A percentile compares a stretch with the other conserved stretches of the same genome.
Evolutionary conservation across 768 basidiomycete species (phyloP).

Genomic region (Mycena metata): DNA sequence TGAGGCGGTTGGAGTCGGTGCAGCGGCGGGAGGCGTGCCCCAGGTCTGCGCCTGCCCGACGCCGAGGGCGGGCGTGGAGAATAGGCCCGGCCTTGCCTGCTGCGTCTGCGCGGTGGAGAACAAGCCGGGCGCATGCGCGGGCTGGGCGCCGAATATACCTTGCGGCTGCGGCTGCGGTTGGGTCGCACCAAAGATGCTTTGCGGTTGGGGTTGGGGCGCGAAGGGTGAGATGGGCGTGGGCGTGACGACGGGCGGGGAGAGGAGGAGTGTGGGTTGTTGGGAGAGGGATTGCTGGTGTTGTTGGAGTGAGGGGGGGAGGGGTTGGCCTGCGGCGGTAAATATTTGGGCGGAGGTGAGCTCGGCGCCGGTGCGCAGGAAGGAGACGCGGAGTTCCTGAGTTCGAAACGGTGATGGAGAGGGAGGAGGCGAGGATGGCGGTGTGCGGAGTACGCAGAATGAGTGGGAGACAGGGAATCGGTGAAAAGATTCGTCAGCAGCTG

Average conservation of each 20-base stretch:
- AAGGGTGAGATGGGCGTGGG: not conserved
- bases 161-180: not conserved
- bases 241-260: not conserved
- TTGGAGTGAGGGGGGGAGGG: not conserved
- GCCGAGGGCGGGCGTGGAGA: too few species aligned
- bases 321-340: not conserved
- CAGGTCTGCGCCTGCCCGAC: not conserved
- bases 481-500: not conserved
- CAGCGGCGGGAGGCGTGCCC: not conserved
- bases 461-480: not conserved
- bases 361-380: conserved; percentile 48
- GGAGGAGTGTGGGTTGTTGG: not conserved
- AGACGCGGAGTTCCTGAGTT: conserved; percentile 58
- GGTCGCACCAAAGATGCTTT: not conserved
- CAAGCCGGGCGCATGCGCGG: too few species aligned
- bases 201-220: not conserved
- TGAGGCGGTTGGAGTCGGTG: not conserved
- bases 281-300: not conserved
- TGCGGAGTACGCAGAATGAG: not conserved
- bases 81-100: not conserved
- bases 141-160: too few species aligned
- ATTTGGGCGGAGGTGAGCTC: conserved; percentile 39
- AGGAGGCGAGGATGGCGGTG: not conserved
- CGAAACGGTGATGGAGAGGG: not conserved
- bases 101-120: not conserved